Evolutionary conservation across 129 eudicot genomes (phyloP).

Genomic region (Calendula officinalis): DNA sequence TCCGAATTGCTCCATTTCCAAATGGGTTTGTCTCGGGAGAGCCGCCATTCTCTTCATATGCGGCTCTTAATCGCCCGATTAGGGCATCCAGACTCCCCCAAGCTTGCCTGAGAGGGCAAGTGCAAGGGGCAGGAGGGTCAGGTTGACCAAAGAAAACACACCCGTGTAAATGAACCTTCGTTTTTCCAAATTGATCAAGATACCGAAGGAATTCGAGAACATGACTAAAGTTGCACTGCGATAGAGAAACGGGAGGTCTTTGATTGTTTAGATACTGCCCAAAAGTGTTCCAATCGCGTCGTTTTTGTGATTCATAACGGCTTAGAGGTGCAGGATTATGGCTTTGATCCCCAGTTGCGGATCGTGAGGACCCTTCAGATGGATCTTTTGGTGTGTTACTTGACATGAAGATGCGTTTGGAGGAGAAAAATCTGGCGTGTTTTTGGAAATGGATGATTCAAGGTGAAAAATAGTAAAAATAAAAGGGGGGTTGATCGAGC

Average conservation of each 20-base stretch:
- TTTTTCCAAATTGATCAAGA: constrained; percentile 88
- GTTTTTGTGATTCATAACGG: constrained; percentile 80
- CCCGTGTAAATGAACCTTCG: constrained; percentile 76
- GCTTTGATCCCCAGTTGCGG: constrained; percentile 27
- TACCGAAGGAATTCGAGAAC: constrained; percentile 74
- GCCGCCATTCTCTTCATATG: constrained; percentile 82
- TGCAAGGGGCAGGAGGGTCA: constrained; percentile 87
- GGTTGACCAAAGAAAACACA: constrained; percentile 87
- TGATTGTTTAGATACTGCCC: constrained; percentile 80
- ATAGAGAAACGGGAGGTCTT: constrained; percentile 57
- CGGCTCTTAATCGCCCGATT: constrained; percentile 84
- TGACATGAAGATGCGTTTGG: constrained; percentile 29
- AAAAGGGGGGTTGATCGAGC: constrained; percentile 25
- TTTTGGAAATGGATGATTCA: constrained; percentile 10
- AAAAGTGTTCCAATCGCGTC: constrained; percentile 88
- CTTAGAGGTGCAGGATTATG: constrained; percentile 53
- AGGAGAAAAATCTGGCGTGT: not conserved
- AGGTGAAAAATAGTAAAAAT: constrained; percentile 21
- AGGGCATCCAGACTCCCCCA: constrained; percentile 94
- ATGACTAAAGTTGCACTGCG: constrained; percentile 60
- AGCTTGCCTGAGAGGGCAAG: constrained; percentile 87
- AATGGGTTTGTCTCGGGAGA: constrained; percentile 72
- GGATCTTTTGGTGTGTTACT: constrained; percentile 33
- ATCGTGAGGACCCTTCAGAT: constrained; percentile 44
- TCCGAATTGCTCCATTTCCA: constrained; percentile 67